Conservation (phyloP, 73 alveolate genomes). For the Paramecium primaurelia region DNA sequence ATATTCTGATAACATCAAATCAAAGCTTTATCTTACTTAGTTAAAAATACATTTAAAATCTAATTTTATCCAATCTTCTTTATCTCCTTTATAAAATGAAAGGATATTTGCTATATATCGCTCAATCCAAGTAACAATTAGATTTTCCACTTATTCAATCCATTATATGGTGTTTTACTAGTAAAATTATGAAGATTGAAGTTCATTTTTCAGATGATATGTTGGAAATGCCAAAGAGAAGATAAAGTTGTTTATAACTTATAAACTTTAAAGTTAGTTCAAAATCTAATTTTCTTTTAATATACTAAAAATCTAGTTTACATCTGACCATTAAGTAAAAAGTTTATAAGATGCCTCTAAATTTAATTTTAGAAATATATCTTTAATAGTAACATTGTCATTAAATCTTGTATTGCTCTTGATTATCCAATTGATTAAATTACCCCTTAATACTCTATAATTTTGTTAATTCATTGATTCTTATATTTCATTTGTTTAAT, state of each 20-base stretch:
- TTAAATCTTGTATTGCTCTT: neutral
- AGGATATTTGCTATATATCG: neutral
- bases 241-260: neutral
- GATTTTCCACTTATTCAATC: neutral
- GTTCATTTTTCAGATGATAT: neutral
- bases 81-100: neutral
- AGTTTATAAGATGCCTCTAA: neutral
- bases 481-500: neutral
- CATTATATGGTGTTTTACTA: neutral
- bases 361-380: neutral
- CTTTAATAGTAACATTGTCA: neutral
- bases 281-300: neutral
- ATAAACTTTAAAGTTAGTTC: neutral
- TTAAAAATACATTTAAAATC: neutral
- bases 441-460: neutral
- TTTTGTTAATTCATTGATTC: neutral
- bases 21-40: neutral
- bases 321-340: neutral
- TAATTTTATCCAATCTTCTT: neutral
- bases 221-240: neutral
- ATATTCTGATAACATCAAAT: neutral
- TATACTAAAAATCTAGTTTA: neutral
- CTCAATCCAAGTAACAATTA: neutral
- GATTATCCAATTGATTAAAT: neutral
- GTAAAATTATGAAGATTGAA: rapidly evolving